These are phyloP conservation scores for Prunus yedoensis DNA, from an alignment of 331 rosid species.

Conservation along the genomic window DNA sequence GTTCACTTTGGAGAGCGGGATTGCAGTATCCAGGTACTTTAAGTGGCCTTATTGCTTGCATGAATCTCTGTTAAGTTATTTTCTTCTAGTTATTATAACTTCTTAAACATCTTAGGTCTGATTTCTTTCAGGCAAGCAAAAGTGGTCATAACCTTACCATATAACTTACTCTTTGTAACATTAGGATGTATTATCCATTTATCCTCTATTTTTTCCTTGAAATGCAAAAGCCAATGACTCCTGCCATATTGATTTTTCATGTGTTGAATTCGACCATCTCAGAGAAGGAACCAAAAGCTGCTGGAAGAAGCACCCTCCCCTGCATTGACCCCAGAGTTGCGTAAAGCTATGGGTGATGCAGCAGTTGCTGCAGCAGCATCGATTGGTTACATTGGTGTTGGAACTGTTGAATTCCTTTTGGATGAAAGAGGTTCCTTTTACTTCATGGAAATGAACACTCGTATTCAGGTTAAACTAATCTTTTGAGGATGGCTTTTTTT, in stretches of 20 bases:
- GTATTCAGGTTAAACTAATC: slow-evolving; percentile 71
- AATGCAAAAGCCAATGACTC: not conserved
- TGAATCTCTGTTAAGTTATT: slow-evolving; percentile 1
- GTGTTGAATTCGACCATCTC: slow-evolving; percentile 15
- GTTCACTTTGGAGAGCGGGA: slow-evolving; percentile 98
- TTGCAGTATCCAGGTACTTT: slow-evolving; percentile 48
- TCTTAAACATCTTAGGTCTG: not conserved
- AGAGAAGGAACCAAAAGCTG: slow-evolving; percentile 96
- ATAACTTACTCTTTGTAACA: not conserved
- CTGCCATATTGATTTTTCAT: not conserved
- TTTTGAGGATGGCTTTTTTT: slow-evolving; percentile 14
- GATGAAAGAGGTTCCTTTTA: slow-evolving; percentile 98
- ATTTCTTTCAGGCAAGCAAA: not conserved
- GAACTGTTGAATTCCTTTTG: slow-evolving; percentile 93
- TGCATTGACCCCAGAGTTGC: slow-evolving; percentile 85
- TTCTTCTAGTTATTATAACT: slow-evolving; percentile 17
- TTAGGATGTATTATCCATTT: not conserved
- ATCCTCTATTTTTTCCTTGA: not conserved
- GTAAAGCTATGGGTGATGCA: slow-evolving; percentile 99
- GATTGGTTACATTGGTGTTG: slow-evolving; percentile 92
- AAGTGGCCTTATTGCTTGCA: slow-evolving; percentile 12
- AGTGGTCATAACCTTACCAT: not conserved
- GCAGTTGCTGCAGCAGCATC: slow-evolving; percentile 97
- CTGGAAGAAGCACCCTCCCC: slow-evolving; percentile 99
- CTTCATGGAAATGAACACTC: slow-evolving; percentile 99